These are phyloP conservation scores for Mycena olivaceomarginata DNA, from an alignment of 768 basidiomycete species.

Conservation along the genomic window DNA sequence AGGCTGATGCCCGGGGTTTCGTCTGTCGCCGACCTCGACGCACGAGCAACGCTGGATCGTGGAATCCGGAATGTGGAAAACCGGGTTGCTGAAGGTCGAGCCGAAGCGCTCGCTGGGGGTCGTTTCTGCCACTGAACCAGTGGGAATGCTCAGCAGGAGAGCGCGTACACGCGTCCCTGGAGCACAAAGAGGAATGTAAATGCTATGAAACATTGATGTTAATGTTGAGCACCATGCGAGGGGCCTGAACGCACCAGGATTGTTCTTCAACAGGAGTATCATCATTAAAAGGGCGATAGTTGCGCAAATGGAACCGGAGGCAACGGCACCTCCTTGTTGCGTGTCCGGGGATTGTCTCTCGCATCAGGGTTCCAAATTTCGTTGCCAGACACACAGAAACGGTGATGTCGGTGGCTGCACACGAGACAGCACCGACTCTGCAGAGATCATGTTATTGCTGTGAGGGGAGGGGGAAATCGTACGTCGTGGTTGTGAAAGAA, in stretches of 20 bases:
- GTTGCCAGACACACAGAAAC: not conserved
- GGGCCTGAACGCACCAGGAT: not conserved
- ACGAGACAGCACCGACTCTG: constrained; percentile 15
- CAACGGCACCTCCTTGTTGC: constrained; percentile 5
- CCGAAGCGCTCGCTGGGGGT: no score
- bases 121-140: not conserved
- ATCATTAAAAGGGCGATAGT: constrained; percentile 9
- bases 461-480: not conserved
- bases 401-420: constrained; percentile 16
- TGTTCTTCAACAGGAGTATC: not conserved
- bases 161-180: not conserved
- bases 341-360: not conserved
- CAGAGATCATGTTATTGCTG: not conserved
- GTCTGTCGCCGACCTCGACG: no score
- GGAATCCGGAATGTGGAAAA: no score
- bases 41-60: no score
- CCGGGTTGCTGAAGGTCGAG: no score
- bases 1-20: no score
- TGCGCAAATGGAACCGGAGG: constrained; percentile 15
- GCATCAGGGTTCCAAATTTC: constrained; percentile 18
- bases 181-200: constrained; percentile 6
- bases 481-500: constrained; percentile 5
- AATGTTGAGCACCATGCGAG: no score
- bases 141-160: not conserved
- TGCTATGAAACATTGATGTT: not conserved